These are phyloP conservation scores for Ceratocystis albifundus DNA, from an alignment of 2,329 filamentous ascomycete genomes.

Conservation along the genomic window DNA sequence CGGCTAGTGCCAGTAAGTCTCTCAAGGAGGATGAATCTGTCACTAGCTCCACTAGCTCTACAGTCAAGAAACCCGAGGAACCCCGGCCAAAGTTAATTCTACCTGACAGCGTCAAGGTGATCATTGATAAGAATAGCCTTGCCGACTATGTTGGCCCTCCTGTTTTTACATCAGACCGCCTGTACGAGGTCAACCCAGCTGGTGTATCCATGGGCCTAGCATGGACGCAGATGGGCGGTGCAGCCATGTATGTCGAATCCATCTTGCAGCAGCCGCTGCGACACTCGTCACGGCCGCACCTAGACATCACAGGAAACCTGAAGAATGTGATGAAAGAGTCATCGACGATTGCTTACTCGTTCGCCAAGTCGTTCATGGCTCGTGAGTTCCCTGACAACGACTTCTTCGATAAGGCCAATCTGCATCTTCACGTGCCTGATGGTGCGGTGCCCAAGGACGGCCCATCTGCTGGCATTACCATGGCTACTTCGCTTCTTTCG, in stretches of 20 bases:
- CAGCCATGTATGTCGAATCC: conserved; percentile 92
- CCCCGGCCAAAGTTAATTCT: conserved; percentile 71
- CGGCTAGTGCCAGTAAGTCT: conserved; percentile 28
- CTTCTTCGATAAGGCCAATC: conserved; percentile 91
- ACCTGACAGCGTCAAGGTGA: conserved; percentile 74
- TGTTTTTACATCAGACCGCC: conserved; percentile 85
- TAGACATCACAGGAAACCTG: conserved; percentile 89
- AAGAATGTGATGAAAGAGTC: conserved; percentile 98
- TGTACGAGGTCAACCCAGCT: conserved; percentile 86
- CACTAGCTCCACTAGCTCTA: conserved; percentile 28
- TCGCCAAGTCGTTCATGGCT: conserved; percentile 80
- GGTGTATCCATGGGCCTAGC: conserved; percentile 96
- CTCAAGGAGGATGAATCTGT: conserved; percentile 32
- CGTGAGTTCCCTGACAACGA: conserved; percentile 76
- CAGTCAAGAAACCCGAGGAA: conserved; percentile 45
- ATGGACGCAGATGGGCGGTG: conserved; percentile 95
- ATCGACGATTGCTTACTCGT: conserved; percentile 87
- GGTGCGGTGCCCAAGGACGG: conserved; percentile 93
- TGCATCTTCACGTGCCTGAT: conserved; percentile 94
- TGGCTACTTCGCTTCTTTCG: conserved; percentile 86
- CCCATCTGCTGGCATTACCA: conserved; percentile 87
- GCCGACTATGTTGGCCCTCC: conserved; percentile 96
- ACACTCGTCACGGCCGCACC: conserved; percentile 58
- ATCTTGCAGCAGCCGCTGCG: conserved; percentile 78
- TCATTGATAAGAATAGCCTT: conserved; percentile 76